Percentiles rank a stretch among this genome's conserved stretches.
These are phyloP conservation scores for Yarrowia sp. DNA, from an alignment of 805 yeast genomes.

Conservation along the genomic window DNA sequence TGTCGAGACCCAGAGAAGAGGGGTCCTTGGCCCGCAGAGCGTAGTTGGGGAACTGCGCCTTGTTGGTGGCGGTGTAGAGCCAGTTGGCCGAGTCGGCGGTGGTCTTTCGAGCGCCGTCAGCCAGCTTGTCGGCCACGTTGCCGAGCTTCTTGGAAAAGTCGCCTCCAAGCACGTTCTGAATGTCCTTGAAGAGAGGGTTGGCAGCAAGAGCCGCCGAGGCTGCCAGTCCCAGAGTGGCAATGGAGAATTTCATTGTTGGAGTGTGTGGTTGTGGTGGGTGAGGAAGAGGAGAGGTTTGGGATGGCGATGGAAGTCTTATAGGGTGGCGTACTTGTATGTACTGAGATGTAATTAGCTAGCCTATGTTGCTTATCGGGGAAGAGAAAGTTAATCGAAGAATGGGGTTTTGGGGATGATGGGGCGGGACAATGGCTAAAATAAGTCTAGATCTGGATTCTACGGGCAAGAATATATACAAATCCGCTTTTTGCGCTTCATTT, in stretches of 20 bases:
- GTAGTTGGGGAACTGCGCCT: constrained; percentile 55
- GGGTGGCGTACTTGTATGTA: constrained; percentile 24
- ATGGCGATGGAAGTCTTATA: too few species aligned
- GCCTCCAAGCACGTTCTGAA: constrained; percentile 33
- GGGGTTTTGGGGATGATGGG: background rate
- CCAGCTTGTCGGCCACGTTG: constrained; percentile 26
- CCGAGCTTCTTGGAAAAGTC: constrained; percentile 33
- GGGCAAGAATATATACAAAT: too few species aligned
- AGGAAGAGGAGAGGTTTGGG: constrained; percentile 1
- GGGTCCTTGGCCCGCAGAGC: constrained; percentile 72
- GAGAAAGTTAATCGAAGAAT: background rate
- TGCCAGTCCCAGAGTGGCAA: constrained; percentile 24
- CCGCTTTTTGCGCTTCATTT: too few species aligned
- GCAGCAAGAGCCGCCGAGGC: constrained; percentile 35
- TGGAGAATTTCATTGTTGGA: constrained; percentile 11
- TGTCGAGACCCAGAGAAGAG: constrained; percentile 74
- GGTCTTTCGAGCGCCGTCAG: constrained; percentile 9
- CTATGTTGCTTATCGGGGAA: constrained; percentile 35
- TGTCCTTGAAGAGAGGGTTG: constrained; percentile 32
- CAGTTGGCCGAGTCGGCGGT: constrained; percentile 41
- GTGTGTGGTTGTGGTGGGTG: background rate
- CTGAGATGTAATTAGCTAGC: background rate
- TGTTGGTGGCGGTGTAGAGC: constrained; percentile 58
- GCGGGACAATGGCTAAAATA: background rate
- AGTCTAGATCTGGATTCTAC: too few species aligned